Base-by-base conservation (phyloP, 2,329 filamentous ascomycete species). In the Colletotrichum sp. region DNA sequence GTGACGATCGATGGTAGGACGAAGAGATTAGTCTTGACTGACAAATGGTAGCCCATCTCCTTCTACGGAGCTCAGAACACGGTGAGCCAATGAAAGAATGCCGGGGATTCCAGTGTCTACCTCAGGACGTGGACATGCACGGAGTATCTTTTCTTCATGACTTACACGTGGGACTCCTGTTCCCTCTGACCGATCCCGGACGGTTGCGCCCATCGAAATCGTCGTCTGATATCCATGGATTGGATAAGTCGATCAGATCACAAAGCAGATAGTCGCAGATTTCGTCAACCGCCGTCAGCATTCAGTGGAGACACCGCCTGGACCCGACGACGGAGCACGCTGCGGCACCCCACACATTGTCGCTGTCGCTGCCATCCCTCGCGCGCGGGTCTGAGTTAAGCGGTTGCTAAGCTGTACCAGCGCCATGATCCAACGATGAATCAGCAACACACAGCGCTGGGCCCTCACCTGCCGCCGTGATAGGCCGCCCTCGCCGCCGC, bases 331-430 rank as follows among this genome's bases (percentile, higher is more conserved):
- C 43, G 18, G 43, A 52, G 6, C n/a, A 48, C 56, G 24, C 56
- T 61, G 58, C 58, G 28, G 58, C 26, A 55, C 69, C 28, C 24
- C 60, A 55, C 24, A 30, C 13, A 13, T 16, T 61, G 30, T 21
- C 26, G 18, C 30, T 61, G 28, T 32, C 26, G 18, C 30, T 62
- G 71, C 26, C 43, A 60, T 52, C 43, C 58, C 66, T 62, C 24
- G 68, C 68, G 68, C 68, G 71, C 66, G 71, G 69, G 73, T 67
- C 56, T 68, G 56, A 73, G 70, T 65, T 55, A 65, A 73, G 70
- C 56, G 12, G 60, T 74, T 71, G 72, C 67, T 75, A 68, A 75
- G 73, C 70, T 73, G 30, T 56, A 16, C 32, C 32, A 32, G 58
- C 64, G 28, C 62, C 62, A 68, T 73, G 43, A 64, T 62, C 62